Evolutionary conservation across 805 yeast genomes (phyloP), one percentile per base, ranked within the genome.

Genomic region (Ogataea salicorniae): DNA sequence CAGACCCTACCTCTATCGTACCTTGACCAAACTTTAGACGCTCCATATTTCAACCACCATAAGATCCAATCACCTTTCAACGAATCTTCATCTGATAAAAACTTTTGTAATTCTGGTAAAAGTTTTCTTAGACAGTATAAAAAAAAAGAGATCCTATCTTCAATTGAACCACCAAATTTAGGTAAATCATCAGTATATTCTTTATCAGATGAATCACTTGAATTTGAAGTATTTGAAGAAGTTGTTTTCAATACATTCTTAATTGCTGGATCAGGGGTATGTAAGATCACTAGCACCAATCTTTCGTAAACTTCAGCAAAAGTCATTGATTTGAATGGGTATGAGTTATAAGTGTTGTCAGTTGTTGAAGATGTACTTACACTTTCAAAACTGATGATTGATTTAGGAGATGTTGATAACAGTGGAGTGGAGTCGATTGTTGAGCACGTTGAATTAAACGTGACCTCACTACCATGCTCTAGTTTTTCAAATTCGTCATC

Each of bases 41-140:
- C 97, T 60, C 87, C 79, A 75, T 87, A 91, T 61, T 89, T 88
- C 53, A 91, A 72, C 97, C 97, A 91, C 96, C 96, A 91, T 37
- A 88, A 75, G 23, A 90, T 71, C 97, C 97, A 91, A 60, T 84
- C 90, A 56, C 87, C 94, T 52, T 85, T 89, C 50, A 79, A 73
- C 39, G 75, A 72, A 49, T 85, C 90, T 57, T 91, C 97, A 58
- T 88, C 95, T 36, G 81, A 81, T 52, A 91, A 79, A 51, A 80
- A 87, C 50, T 76, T 78, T 43, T 87, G 83, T 37, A 91, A 65
- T 58, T 87, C 96, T 2, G 96, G 96, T 46, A 87, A 67, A 35
- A 74, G 68, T 55, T 72, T 79, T 51, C 84, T 75, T 57, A 85
- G 72, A 57, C 79, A 74, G 55, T 81, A 75, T 31, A 87, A 70